phyloP scores from a whole-genome alignment of 1,284 basidiomycete genomes.

The Vanrija sp. region DNA sequence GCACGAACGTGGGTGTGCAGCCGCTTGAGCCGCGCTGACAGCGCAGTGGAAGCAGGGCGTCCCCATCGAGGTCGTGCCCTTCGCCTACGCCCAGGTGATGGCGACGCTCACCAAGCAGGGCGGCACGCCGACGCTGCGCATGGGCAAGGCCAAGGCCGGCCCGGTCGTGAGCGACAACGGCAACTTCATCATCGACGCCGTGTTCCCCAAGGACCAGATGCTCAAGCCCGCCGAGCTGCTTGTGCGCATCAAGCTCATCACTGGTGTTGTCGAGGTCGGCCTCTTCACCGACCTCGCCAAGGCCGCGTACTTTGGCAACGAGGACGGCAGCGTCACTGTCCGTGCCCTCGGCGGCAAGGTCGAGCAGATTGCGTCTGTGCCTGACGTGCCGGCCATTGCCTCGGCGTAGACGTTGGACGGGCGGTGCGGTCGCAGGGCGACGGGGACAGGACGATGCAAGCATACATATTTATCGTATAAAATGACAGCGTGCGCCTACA shows the following conservation, averaged over 20 bases:
- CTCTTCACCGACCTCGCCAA: conserved; percentile 90
- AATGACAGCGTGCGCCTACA: too few species aligned
- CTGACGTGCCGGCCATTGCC: conserved; percentile 25
- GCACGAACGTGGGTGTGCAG: conserved; percentile 64
- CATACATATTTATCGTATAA: too few species aligned
- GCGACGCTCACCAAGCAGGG: conserved; percentile 59
- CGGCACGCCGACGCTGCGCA: conserved; percentile 64
- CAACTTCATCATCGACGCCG: conserved; percentile 91
- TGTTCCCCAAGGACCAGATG: conserved; percentile 70
- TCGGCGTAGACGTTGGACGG: not conserved
- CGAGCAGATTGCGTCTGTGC: conserved; percentile 40
- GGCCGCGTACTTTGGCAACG: conserved; percentile 95
- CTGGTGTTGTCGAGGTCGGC: conserved; percentile 95
- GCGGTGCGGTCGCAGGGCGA: too few species aligned
- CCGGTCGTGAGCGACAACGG: conserved; percentile 96
- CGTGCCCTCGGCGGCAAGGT: conserved; percentile 40
- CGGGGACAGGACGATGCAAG: too few species aligned
- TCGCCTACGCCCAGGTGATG: conserved; percentile 86
- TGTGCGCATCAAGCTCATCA: conserved; percentile 76
- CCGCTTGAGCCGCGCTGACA: not conserved
- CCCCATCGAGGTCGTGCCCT: conserved; percentile 93
- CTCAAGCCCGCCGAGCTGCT: conserved; percentile 69
- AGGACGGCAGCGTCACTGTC: conserved; percentile 53
- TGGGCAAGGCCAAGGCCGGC: conserved; percentile 62
- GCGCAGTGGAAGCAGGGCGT: conserved; percentile 81